Percentiles rank a stretch among this genome's conserved stretches.
Conservation (phyloP, 768 basidiomycete genomes). For the Termitomyces sp. region DNA sequence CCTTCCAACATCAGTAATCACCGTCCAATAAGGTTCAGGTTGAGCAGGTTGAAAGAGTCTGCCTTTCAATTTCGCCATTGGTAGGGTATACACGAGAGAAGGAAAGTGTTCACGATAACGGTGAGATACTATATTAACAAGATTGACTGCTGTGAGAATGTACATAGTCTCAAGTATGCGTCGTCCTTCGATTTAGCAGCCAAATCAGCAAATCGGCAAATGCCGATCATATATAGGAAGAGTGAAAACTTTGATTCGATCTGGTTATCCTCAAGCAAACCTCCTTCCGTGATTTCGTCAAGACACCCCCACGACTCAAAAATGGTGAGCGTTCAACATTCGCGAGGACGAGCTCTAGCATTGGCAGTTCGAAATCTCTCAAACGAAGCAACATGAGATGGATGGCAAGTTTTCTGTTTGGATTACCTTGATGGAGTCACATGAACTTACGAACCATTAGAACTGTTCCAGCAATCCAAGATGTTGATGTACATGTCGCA, state of each 20-base stretch:
- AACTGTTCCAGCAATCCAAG: constrained; percentile 20
- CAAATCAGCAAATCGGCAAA: background rate
- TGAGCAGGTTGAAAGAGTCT: no score
- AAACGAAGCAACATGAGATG: constrained; percentile 28
- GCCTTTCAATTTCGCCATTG: no score
- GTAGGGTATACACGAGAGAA: no score
- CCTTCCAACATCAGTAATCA: no score
- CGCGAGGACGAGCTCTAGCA: constrained; percentile 33
- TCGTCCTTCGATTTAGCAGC: no score
- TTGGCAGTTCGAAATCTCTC: constrained; percentile 29
- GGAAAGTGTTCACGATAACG: no score
- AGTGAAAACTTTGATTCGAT: background rate
- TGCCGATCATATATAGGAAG: background rate
- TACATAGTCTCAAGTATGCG: no score
- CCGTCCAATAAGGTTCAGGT: no score
- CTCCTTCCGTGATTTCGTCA: constrained; percentile 25
- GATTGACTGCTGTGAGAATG: no score
- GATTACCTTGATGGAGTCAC: constrained; percentile 25
- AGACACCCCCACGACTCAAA: constrained; percentile 26
- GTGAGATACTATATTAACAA: no score
- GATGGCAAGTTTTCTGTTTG: constrained; percentile 41
- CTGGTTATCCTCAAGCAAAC: background rate
- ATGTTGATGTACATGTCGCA: constrained; percentile 12
- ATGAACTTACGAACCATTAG: constrained; percentile 8
- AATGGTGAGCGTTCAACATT: constrained; percentile 45